Conservation (phyloP, 257 asterid genomes). For the Nicotiana obtusifolia region DNA sequence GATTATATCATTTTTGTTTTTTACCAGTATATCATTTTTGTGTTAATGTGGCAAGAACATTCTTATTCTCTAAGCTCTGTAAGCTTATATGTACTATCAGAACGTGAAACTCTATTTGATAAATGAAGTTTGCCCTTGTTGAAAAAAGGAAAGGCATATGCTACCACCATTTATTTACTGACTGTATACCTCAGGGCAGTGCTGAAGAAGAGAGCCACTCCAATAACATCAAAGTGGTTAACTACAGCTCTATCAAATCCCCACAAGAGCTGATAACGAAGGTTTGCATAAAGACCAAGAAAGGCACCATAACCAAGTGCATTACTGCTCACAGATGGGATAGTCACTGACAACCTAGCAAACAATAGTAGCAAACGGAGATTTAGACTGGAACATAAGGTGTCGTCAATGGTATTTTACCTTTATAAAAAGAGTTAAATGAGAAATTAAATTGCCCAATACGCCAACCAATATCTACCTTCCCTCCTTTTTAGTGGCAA, state of each 20-base stretch:
- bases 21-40: conserved; percentile 35
- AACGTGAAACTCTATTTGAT: neutral
- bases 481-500: conserved; percentile 79
- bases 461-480: conserved; percentile 37
- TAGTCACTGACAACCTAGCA: conserved; percentile 67
- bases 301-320: conserved; percentile 96
- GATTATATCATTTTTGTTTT: neutral
- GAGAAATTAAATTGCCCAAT: neutral
- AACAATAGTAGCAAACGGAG: neutral
- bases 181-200: conserved; percentile 64
- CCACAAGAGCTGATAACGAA: conserved; percentile 76
- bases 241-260: conserved; percentile 69
- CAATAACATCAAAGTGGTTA: conserved; percentile 83
- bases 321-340: conserved; percentile 76
- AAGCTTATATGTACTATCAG: neutral
- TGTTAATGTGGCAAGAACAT: neutral
- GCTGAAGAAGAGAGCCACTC: conserved; percentile 70
- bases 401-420: neutral
- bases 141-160: neutral
- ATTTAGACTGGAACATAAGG: neutral
- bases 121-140: neutral
- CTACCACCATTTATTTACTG: neutral
- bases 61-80: neutral
- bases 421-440: neutral
- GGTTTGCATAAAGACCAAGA: conserved; percentile 85